phyloP scores from a whole-genome alignment of 1,284 basidiomycete species.

The Phylloporus sp. region DNA sequence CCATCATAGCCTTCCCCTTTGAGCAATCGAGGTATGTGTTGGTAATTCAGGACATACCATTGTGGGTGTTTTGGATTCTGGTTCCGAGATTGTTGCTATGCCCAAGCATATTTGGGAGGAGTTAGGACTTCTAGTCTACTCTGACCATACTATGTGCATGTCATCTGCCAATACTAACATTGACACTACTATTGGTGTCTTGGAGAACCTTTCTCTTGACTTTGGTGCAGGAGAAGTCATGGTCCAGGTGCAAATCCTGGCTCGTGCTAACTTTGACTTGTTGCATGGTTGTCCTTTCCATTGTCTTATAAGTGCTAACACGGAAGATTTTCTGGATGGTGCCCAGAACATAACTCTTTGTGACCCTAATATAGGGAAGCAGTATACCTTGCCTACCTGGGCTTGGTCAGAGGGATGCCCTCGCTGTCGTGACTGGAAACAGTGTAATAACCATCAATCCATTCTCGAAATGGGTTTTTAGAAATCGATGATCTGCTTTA shows the following conservation, averaged over 20 bases:
- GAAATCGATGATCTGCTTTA: neutral
- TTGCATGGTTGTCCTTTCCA: neutral
- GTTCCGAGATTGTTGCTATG: neutral
- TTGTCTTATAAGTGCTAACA: neutral
- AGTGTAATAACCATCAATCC: neutral
- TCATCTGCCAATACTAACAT: neutral
- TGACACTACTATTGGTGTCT: neutral
- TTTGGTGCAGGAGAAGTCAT: neutral
- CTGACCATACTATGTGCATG: neutral
- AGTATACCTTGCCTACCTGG: neutral
- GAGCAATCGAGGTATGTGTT: neutral
- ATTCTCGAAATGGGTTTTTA: neutral
- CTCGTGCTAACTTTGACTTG: neutral
- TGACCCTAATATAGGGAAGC: neutral
- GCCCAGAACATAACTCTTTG: neutral
- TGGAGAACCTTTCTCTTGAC: neutral
- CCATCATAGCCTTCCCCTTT: neutral
- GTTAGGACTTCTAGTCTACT: neutral
- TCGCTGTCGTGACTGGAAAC: neutral
- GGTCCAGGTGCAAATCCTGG: neutral
- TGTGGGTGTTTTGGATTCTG: neutral
- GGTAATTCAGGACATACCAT: neutral
- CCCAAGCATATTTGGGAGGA: neutral
- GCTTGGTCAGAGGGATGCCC: neutral
- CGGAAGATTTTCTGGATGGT: neutral